These are phyloP conservation scores for Penicillium macrosclerotiorum DNA, from an alignment of 495 filamentous ascomycete species.

Conservation along the genomic window DNA sequence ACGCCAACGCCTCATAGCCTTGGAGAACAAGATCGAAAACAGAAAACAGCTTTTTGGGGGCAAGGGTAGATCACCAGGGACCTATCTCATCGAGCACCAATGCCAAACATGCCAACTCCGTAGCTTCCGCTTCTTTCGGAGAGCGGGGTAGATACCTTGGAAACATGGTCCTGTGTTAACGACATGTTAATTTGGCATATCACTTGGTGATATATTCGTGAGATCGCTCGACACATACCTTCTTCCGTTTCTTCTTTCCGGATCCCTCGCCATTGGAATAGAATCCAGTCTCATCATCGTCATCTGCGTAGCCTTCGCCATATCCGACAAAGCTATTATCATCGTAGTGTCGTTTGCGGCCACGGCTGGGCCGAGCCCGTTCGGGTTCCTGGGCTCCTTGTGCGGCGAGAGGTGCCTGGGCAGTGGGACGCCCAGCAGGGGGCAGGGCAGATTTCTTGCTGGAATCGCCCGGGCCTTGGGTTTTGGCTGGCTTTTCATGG, in stretches of 20 bases:
- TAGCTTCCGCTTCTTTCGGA: constrained; percentile 47
- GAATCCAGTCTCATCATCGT: constrained; percentile 53
- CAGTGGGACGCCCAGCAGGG: constrained; percentile 27
- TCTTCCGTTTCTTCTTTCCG: constrained; percentile 52
- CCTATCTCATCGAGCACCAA: constrained; percentile 41
- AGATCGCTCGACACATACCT: too few species aligned
- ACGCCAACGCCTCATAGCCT: constrained; percentile 15
- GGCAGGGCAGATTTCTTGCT: constrained; percentile 38
- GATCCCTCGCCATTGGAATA: constrained; percentile 46
- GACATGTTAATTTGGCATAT: constrained; percentile 4
- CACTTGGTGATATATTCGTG: too few species aligned
- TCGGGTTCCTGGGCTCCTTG: constrained; percentile 37
- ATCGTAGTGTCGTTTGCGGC: constrained; percentile 66
- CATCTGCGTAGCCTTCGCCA: constrained; percentile 61
- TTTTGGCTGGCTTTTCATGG: constrained; percentile 52
- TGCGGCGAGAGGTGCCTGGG: constrained; percentile 23
- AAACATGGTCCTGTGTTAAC: constrained; percentile 41
- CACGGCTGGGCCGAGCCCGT: constrained; percentile 54
- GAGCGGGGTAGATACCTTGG: constrained; percentile 43
- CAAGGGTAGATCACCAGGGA: too few species aligned
- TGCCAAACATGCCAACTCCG: constrained; percentile 49
- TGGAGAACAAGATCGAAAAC: constrained; percentile 13
- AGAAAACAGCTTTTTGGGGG: constrained; percentile 23
- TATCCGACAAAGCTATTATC: constrained; percentile 69
- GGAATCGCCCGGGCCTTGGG: constrained; percentile 25